Evolutionary conservation across 805 yeast species (phyloP), one percentile per base, ranked within the genome.

Genomic region (Yarrowia sp.): DNA sequence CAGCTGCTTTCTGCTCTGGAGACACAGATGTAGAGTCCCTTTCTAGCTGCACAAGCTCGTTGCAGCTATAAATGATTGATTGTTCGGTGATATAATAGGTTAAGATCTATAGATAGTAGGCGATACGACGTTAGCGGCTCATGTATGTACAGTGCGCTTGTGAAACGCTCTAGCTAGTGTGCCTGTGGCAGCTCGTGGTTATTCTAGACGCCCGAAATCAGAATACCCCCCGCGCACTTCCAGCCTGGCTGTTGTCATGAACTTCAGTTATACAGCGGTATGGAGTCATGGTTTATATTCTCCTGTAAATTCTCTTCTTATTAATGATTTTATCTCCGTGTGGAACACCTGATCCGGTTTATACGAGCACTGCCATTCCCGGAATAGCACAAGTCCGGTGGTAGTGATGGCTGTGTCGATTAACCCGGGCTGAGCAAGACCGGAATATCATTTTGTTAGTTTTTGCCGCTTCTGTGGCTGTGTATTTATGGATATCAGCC

Each of bases 401-500:
- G n/a, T n/a, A 24, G 29, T 21, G 4, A 16, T 21, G 31, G 46
- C 46, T 41, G 24, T 24, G 46, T n/a, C 46, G 25, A n/a, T 41
- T 39, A 39, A 39, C 46, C 7, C 46, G 46, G 46, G 46, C 46
- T 41, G 46, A 41, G 46, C 19, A 41, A 36, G 42, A 6, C 42
- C 25, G 25, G 25, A 21, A 4, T 13, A 22, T 22, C 27, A 13
- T 39, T 14, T 14, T 38, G 12, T 38, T 38, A 22, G 39, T 16
- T 13, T n/a, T n/a, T n/a, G n/a, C n/a, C n/a, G n/a, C n/a, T n/a
- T n/a, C n/a, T n/a, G n/a, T n/a, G n/a, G n/a, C n/a, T n/a, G n/a
- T n/a, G n/a, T n/a, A n/a, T n/a, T n/a, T n/a, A n/a, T n/a, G n/a
- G n/a, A n/a, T n/a, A n/a, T n/a, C n/a, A n/a, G n/a, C n/a, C n/a